phyloP scores from a whole-genome alignment of 495 filamentous ascomycete genomes.

The Amorphotheca resinae region DNA sequence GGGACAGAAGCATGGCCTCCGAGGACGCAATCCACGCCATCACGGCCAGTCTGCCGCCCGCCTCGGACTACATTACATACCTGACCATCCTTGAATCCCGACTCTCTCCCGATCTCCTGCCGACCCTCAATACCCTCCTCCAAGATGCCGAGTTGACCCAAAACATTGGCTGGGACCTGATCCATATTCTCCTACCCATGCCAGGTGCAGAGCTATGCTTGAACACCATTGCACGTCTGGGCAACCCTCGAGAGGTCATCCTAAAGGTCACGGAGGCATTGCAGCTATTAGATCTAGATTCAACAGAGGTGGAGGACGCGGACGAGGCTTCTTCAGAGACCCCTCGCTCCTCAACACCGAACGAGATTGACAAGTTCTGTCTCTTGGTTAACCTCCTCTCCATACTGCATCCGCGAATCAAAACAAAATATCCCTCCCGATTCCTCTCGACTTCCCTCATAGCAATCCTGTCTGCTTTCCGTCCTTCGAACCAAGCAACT shows the following conservation, averaged over 20 bases:
- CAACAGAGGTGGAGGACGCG: slow-evolving; percentile 14
- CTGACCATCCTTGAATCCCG: slow-evolving; percentile 80
- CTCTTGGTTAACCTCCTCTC: slow-evolving; percentile 67
- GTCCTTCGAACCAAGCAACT: slow-evolving; percentile 52
- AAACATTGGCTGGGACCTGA: slow-evolving; percentile 94
- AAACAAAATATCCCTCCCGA: slow-evolving; percentile 80
- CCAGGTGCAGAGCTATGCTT: slow-evolving; percentile 63
- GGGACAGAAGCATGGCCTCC: too few species aligned
- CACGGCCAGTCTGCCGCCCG: slow-evolving; percentile 44
- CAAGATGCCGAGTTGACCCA: slow-evolving; percentile 73
- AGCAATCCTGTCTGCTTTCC: slow-evolving; percentile 59
- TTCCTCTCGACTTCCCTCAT: slow-evolving; percentile 86
- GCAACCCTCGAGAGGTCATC: slow-evolving; percentile 89
- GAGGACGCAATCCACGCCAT: slow-evolving; percentile 29
- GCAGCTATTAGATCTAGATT: slow-evolving; percentile 41
- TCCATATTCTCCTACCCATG: slow-evolving; percentile 72
- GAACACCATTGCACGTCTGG: slow-evolving; percentile 59
- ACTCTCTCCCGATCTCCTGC: slow-evolving; percentile 62
- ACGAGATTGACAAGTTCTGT: slow-evolving; percentile 47
- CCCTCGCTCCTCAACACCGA: slow-evolving; percentile 4
- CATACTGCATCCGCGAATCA: slow-evolving; percentile 76
- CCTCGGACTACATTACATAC: slow-evolving; percentile 75
- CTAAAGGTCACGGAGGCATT: slow-evolving; percentile 56
- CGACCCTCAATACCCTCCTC: slow-evolving; percentile 62
- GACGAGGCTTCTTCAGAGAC: slow-evolving; percentile 19